Evolutionary conservation across 2,329 filamentous ascomycete species (phyloP).

Genomic region (Aspergillus tubingensis): DNA sequence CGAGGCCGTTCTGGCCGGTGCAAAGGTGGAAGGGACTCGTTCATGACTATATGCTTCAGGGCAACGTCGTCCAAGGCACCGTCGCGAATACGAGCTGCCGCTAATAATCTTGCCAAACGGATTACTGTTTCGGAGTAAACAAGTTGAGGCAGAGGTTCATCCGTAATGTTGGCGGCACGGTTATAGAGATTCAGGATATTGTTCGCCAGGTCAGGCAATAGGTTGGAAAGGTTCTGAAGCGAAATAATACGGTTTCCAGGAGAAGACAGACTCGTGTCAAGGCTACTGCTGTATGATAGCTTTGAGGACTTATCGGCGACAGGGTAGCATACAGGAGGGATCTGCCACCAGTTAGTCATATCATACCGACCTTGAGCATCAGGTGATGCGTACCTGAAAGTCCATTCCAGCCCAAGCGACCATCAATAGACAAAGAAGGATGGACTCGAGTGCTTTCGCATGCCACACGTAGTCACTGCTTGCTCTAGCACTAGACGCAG

Average conservation of each 20-base stretch:
- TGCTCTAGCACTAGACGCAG: slow-evolving; percentile 72
- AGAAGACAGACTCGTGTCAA: slow-evolving; percentile 47
- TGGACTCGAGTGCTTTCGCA: slow-evolving; percentile 88
- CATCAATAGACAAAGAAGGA: slow-evolving; percentile 78
- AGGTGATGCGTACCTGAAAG: slow-evolving; percentile 56
- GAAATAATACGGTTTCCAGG: slow-evolving; percentile 49
- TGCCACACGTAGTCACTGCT: slow-evolving; percentile 96
- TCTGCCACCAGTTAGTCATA: slow-evolving; percentile 39
- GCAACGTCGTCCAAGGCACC: slow-evolving; percentile 54
- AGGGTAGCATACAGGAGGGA: slow-evolving; percentile 57
- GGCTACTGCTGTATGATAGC: slow-evolving; percentile 41
- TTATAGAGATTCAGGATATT: slow-evolving; percentile 60
- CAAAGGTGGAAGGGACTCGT: slow-evolving; percentile 43
- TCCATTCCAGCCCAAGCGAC: slow-evolving; percentile 82
- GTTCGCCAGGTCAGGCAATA: slow-evolving; percentile 59
- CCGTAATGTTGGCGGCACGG: slow-evolving; percentile 53
- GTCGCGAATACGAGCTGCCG: slow-evolving; percentile 52
- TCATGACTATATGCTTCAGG: slow-evolving; percentile 62
- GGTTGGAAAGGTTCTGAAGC: slow-evolving; percentile 53
- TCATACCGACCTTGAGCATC: not conserved
- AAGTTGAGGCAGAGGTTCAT: slow-evolving; percentile 56
- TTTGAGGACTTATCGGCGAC: slow-evolving; percentile 53
- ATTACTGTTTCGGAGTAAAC: slow-evolving; percentile 60
- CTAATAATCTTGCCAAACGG: slow-evolving; percentile 55
- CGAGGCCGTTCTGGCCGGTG: slow-evolving; percentile 38